A percentile compares a stretch with the other conserved stretches of the same genome.
Evolutionary conservation across 805 yeast species (phyloP).

Genomic region (Cyberlindnera euphorbiiphila): DNA sequence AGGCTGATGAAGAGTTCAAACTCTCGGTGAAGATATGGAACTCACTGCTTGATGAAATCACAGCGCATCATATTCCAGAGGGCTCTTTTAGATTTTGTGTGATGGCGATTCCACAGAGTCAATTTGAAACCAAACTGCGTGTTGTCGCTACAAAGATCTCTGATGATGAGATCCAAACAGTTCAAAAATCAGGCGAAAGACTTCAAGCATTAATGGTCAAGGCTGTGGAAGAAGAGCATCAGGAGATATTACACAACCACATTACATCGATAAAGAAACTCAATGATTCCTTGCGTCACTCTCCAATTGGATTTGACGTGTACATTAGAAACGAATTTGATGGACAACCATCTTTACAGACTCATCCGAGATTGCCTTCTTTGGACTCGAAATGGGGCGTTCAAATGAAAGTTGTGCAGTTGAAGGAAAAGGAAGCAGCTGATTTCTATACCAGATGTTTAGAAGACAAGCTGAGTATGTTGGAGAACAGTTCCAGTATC

Average conservation of each 20-base stretch:
- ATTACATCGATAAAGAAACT: conserved; percentile 20
- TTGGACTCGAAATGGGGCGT: conserved; percentile 34
- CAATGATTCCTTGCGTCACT: conserved; percentile 21
- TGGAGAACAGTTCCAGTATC: conserved; percentile 23
- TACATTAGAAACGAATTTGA: conserved; percentile 34
- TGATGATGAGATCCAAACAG: conserved; percentile 24
- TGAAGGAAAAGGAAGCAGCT: conserved; percentile 19
- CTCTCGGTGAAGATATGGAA: conserved; percentile 52
- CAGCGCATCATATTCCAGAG: conserved; percentile 29
- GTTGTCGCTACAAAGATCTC: conserved; percentile 34
- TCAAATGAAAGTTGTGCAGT: conserved; percentile 26
- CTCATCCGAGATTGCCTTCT: conserved; percentile 24
- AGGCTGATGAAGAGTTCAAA: conserved; percentile 69
- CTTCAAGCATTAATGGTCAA: conserved; percentile 10
- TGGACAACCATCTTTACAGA: conserved; percentile 24
- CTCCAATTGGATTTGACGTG: conserved; percentile 37
- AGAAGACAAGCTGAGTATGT: conserved; percentile 25
- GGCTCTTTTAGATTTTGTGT: conserved; percentile 36
- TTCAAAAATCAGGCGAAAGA: conserved; percentile 21
- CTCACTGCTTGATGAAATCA: conserved; percentile 39
- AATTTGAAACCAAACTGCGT: conserved; percentile 28
- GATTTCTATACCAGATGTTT: conserved; percentile 23
- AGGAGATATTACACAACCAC: conserved; percentile 16
- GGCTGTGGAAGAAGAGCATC: conserved; percentile 10
- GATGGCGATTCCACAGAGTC: conserved; percentile 15